Evolutionary conservation across 2,329 filamentous ascomycete species (phyloP), one percentile per base, ranked within the genome.

Genomic region (Fusarium cicatricum): DNA sequence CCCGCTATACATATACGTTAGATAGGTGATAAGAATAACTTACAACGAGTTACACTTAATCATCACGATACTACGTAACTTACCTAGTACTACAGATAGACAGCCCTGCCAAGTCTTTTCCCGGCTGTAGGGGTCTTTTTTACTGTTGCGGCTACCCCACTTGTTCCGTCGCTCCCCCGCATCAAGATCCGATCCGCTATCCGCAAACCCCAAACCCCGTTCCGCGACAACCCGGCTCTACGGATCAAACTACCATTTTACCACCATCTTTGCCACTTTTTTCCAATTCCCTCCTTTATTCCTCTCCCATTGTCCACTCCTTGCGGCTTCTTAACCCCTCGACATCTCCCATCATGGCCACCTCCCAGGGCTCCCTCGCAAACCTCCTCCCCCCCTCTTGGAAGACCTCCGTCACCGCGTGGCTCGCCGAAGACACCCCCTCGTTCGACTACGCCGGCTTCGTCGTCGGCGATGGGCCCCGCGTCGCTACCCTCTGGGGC

Each of bases 401-500:
- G 86, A 96, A 94, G 74, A 83, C 87, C 43, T 85, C 88, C 64
- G 86, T 97, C 60, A 85, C 88, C 19, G 78, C 85, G 69, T 99
- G 95, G 95, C 89, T 97, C 12, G 90, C 92, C 70, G 95, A 99
- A 78, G 95, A 99, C 78, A 96, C 92, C 3, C 95, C 95, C 5
- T 95, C 91, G 47, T 94, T 97, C 77, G 95, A 99, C 81, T 97
- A 97, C 74, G 95, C 91, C 70, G 95, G 95, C 57, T 99, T 96
- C 75, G 95, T 99, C 7, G 95, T 99, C 19, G 95, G 95, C 61
- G 85, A 90, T 33, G 78, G 77, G 23, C 75, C 78, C 9, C 84
- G 85, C 54, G 85, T 82, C 12, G 88, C 88, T 16, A 89, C 85
- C 5, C 82, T 91, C 33, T 89, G 84, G 77, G 86, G 82, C 57